Base-by-base conservation (phyloP, 371 early-diverging fungal species). In the Rhizopus stolonifer region DNA sequence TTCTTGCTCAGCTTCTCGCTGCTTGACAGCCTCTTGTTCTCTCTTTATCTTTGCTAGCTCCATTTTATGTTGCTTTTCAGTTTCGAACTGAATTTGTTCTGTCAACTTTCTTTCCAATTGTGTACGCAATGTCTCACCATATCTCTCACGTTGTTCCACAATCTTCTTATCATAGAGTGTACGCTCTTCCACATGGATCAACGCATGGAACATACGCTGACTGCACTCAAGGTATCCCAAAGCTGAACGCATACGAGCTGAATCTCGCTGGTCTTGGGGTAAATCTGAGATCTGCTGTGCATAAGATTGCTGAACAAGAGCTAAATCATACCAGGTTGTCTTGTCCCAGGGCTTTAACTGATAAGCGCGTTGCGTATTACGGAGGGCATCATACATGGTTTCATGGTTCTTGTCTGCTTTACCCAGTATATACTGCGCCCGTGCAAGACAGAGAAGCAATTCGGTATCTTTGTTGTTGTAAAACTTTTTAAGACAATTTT, bases 301-400 rank as follows among this genome's bases (percentile, higher is more conserved):
- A 43, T 85, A 87, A 6, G 88, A 82, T 61, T 94, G 95, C 65
- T 91, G 88, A 21, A 90, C 83, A 9, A 96, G 67, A 0, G 93
- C 94, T 51, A 91, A 65, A 58, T 96, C 84, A 55, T 84, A 92
- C 5, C 80, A 63, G 0, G 87, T 69, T 0, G 88, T 67, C 49
- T 82, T 75, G 63, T 92, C 89, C 14, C 70, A 72, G 0, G 88
- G 90, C 18, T 67, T 52, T 17, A 85, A 50, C 13, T 73, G 58
- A 45, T 69, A 65, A 9, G 85, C 86, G 39, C 70, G 68, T 62
- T 86, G 72, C 3, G 87, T 78, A 54, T 74, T 83, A 8, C 65
- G 52, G 6, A 92, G 59, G 5, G 94, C 82, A 47, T 75, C 56
- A 2, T 77, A 75, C 90, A 94, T 89, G 23, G 75, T 65, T 14